These are phyloP conservation scores for Xylariaceae sp. DNA, from an alignment of 2,329 filamentous ascomycete genomes.

Conservation along the genomic window DNA sequence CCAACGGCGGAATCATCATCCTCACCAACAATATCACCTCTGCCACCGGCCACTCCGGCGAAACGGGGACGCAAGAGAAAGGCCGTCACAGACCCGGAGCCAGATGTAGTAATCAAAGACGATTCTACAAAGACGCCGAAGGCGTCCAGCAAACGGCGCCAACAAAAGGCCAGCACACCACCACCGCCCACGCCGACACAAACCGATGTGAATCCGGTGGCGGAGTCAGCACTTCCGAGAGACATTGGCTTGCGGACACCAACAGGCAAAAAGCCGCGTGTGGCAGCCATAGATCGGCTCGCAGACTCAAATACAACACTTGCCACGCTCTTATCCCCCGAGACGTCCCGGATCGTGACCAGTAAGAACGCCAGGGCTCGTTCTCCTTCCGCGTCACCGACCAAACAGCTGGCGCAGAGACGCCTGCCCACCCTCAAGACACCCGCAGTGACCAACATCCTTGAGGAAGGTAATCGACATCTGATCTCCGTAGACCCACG, in stretches of 20 bases:
- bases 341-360: slow-evolving; percentile 60
- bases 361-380: slow-evolving; percentile 41
- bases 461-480: slow-evolving; percentile 71
- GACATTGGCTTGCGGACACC: slow-evolving; percentile 22
- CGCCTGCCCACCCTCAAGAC: slow-evolving; percentile 28
- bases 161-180: slow-evolving; percentile 23
- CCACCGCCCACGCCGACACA: slow-evolving; percentile 47
- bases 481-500: slow-evolving; percentile 69
- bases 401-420: slow-evolving; percentile 37
- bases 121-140: slow-evolving; percentile 21
- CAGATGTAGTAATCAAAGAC: slow-evolving; percentile 5
- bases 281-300: slow-evolving; percentile 48
- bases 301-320: slow-evolving; percentile 64
- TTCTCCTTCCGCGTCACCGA: slow-evolving; percentile 39
- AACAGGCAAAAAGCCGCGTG: slow-evolving; percentile 39
- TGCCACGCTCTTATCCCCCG: slow-evolving; percentile 66
- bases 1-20: slow-evolving; percentile 12
- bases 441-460: slow-evolving; percentile 65
- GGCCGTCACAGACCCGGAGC: slow-evolving; percentile 10
- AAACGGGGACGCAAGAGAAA: slow-evolving; percentile 36
- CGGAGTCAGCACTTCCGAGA: slow-evolving; percentile 28
- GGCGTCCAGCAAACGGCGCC: slow-evolving; percentile 31
- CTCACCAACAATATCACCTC: slow-evolving; percentile 21
- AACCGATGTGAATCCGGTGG: slow-evolving; percentile 41
- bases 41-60: slow-evolving; percentile 22